These are phyloP conservation scores for Corylus heterophylla DNA, from an alignment of 306 rosid species.

Conservation along the genomic window DNA sequence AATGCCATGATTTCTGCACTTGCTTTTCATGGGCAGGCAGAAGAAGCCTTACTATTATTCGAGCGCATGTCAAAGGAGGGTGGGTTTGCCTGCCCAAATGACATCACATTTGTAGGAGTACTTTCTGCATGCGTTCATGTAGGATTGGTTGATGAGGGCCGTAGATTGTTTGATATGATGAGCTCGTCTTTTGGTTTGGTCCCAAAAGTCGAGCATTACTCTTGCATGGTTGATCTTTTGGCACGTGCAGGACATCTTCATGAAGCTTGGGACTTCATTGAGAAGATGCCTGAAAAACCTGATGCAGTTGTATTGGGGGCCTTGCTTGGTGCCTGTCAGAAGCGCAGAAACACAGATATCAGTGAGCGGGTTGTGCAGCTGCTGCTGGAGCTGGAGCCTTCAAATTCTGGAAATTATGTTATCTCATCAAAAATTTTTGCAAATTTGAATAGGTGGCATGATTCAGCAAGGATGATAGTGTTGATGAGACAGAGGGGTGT, in stretches of 20 bases:
- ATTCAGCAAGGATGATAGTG: slow-evolving; percentile 86
- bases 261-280: slow-evolving; percentile 82
- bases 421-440: slow-evolving; percentile 81
- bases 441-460: slow-evolving; percentile 69
- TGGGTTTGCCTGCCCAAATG: slow-evolving; percentile 62
- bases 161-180: slow-evolving; percentile 69
- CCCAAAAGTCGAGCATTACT: slow-evolving; percentile 89
- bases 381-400: slow-evolving; percentile 84
- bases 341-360: slow-evolving; percentile 59
- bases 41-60: slow-evolving; percentile 70
- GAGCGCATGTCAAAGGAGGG: slow-evolving; percentile 64
- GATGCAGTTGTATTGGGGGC: slow-evolving; percentile 84
- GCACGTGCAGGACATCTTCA: slow-evolving; percentile 78
- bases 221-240: slow-evolving; percentile 92
- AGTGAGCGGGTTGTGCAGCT: slow-evolving; percentile 63
- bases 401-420: slow-evolving; percentile 82
- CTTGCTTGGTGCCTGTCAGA: slow-evolving; percentile 82
- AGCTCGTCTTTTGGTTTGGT: slow-evolving; percentile 61
- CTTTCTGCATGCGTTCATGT: slow-evolving; percentile 96
- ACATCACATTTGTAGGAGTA: slow-evolving; percentile 80
- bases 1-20: slow-evolving; percentile 94
- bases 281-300: slow-evolving; percentile 85
- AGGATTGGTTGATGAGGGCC: slow-evolving; percentile 75
- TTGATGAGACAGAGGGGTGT: slow-evolving; percentile 86
- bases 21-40: slow-evolving; percentile 87